Evolutionary conservation across 768 basidiomycete species (phyloP), one percentile per base, ranked within the genome.

Genomic region (Rubroboletus satanas): DNA sequence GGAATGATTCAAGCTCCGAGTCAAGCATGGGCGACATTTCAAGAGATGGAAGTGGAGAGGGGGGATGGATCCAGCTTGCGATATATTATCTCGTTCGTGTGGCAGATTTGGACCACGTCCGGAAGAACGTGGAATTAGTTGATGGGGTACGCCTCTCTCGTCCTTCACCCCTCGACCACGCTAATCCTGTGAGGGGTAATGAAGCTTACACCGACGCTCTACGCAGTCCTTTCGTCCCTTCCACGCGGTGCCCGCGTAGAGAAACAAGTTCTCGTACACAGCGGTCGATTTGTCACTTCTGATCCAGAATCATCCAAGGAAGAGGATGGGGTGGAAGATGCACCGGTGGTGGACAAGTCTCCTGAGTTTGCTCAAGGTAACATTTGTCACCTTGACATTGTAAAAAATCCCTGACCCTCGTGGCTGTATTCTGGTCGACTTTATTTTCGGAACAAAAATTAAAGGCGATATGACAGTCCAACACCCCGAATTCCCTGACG

Each of bases 201-300:
- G 29, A 45, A 63, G 54, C 56, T 63, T 44, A 67, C 66, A 8
- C 75, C 77, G 6, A 79, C 79, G 0, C 69, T 93, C 7, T 88
- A 87, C 62, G 62, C 85, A 0, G 79, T 76, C 3, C 79, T 90
- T 7, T 79, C 82, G 51, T 76, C 79, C 36, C 73, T 93, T 8
- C 91, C 91, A 0, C 90, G 87, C 62, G 77, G 75, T 51, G 91
- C 89, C 1, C 67, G 81, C 33, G 63, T 91, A 11, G 91, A 93
- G 67, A 90, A 90, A 61, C 90, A 93, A 65, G 82, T 85, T 2
- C 58, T 89, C 7, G 65, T 83, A 11, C 88, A 91, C 62, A 89
- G 85, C 0, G 87, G 88, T 4, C 78, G 80, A 35, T 79, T 77
- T 52, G 57, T 68, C n/a, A 51, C 76, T 14, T 51, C 58, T 5